Evolutionary conservation across 768 basidiomycete species (phyloP).

Genomic region (Auriscalpium orientale): DNA sequence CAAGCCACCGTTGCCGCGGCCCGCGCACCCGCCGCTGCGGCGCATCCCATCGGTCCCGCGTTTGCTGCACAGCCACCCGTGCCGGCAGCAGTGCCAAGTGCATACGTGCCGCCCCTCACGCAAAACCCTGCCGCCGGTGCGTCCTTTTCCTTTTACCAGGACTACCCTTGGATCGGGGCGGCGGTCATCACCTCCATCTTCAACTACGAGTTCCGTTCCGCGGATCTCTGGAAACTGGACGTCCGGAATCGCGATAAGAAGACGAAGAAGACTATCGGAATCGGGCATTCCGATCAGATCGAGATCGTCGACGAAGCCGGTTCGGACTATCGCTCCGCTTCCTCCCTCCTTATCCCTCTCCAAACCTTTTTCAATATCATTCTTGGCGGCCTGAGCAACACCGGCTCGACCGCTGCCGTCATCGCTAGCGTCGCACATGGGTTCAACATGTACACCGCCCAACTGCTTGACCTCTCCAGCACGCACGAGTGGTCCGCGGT

Average conservation of each 20-base stretch:
- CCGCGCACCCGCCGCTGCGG: too few relatives aligned
- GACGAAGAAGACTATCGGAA: constrained; percentile 1
- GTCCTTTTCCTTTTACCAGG: not conserved
- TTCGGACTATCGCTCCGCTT: constrained; percentile 7
- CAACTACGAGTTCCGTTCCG: constrained; percentile 5
- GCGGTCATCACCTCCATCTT: not conserved
- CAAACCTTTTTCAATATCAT: constrained; percentile 8
- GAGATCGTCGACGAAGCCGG: constrained; percentile 5
- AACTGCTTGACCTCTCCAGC: constrained; percentile 2
- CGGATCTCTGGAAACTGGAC: constrained; percentile 16
- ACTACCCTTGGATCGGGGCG: not conserved
- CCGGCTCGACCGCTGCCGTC: not conserved
- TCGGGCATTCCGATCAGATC: constrained; percentile 5
- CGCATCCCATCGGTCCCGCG: too few relatives aligned
- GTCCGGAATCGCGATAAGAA: constrained; percentile 8
- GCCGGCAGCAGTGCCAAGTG: too few relatives aligned
- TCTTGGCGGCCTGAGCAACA: not conserved
- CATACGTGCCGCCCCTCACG: not conserved
- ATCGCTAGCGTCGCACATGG: not conserved
- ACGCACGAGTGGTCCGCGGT: constrained; percentile 8
- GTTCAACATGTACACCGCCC: constrained; percentile 1
- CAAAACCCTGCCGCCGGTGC: not conserved
- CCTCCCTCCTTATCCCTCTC: constrained; percentile 12
- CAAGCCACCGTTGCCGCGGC: too few relatives aligned
- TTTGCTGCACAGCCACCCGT: too few relatives aligned